A percentile compares a stretch with the other conserved stretches of the same genome.
Conservation (phyloP, 140 eudicot genomes). For the Ambrosia hybrid region DNA sequence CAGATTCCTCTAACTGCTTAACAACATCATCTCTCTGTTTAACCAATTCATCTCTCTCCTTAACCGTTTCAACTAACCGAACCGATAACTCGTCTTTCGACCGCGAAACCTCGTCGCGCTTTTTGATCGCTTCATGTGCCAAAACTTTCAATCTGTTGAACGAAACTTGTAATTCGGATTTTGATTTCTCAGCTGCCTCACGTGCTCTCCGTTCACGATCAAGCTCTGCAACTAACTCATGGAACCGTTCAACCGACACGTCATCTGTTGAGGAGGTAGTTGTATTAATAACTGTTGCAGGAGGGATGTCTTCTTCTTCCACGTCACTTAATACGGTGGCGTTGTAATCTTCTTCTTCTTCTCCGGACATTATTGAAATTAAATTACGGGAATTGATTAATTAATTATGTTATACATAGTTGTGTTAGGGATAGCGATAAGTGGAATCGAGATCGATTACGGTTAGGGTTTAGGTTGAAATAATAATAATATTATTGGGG, state of each 20-base stretch:
- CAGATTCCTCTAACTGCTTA: constrained; percentile 60
- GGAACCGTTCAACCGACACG: constrained; percentile 57
- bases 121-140: constrained; percentile 81
- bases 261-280: constrained; percentile 35
- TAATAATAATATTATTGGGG: not conserved
- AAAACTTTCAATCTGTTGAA: constrained; percentile 63
- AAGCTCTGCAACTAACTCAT: constrained; percentile 63
- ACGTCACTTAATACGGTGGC: constrained; percentile 61
- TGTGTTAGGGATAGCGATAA: not conserved
- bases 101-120: constrained; percentile 64
- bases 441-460: constrained; percentile 7
- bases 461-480: constrained; percentile 30
- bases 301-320: constrained; percentile 78
- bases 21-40: constrained; percentile 47
- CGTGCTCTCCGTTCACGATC: constrained; percentile 76
- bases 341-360: constrained; percentile 45
- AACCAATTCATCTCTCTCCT: constrained; percentile 43
- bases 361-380: constrained; percentile 46
- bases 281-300: constrained; percentile 40
- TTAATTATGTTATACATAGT: too few species aligned
- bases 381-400: not conserved
- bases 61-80: constrained; percentile 43
- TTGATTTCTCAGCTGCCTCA: constrained; percentile 54
- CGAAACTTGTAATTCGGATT: constrained; percentile 56
- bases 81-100: constrained; percentile 45